phyloP scores from a whole-genome alignment of 805 yeast genomes.

The Kluyveromyces lactis region DNA sequence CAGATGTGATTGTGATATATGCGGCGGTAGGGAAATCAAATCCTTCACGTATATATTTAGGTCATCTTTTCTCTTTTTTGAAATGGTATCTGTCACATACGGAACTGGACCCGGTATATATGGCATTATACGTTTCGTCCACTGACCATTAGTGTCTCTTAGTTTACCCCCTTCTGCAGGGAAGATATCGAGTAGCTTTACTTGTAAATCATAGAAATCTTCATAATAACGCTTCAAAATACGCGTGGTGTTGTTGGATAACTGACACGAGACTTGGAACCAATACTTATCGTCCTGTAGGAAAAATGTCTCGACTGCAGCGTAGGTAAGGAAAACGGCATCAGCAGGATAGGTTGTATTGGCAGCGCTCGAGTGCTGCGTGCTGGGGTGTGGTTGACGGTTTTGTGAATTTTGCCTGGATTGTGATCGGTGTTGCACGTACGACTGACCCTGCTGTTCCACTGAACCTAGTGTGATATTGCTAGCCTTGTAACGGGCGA shows the following conservation, averaged over 20 bases:
- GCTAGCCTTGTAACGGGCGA: slow-evolving; percentile 88
- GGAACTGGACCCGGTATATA: slow-evolving; percentile 95
- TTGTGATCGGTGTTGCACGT: slow-evolving; percentile 10
- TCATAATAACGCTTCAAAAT: slow-evolving; percentile 84
- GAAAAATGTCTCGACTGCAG: slow-evolving; percentile 71
- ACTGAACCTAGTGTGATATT: slow-evolving; percentile 65
- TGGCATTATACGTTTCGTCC: slow-evolving; percentile 74
- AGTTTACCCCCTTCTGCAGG: slow-evolving; percentile 86
- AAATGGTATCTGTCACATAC: slow-evolving; percentile 72
- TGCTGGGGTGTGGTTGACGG: slow-evolving; percentile 11
- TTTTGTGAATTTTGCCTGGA: slow-evolving; percentile 8
- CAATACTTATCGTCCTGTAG: slow-evolving; percentile 83
- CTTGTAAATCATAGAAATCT: slow-evolving; percentile 92
- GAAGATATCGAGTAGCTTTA: slow-evolving; percentile 68
- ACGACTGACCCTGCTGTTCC: slow-evolving; percentile 29
- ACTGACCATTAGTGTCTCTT: slow-evolving; percentile 40
- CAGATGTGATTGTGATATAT: slow-evolving; percentile 61
- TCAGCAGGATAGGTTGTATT: slow-evolving; percentile 6
- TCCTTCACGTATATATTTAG: slow-evolving; percentile 49
- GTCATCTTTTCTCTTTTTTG: slow-evolving; percentile 46
- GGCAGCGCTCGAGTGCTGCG: not conserved
- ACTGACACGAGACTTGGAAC: slow-evolving; percentile 63
- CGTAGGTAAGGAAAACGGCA: slow-evolving; percentile 30
- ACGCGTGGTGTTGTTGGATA: slow-evolving; percentile 61
- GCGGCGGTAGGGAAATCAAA: slow-evolving; percentile 62